A percentile compares a stretch with the other conserved stretches of the same genome.
Conservation (phyloP, 176 grass and related monocot genomes). For the Elymus sibiricus region DNA sequence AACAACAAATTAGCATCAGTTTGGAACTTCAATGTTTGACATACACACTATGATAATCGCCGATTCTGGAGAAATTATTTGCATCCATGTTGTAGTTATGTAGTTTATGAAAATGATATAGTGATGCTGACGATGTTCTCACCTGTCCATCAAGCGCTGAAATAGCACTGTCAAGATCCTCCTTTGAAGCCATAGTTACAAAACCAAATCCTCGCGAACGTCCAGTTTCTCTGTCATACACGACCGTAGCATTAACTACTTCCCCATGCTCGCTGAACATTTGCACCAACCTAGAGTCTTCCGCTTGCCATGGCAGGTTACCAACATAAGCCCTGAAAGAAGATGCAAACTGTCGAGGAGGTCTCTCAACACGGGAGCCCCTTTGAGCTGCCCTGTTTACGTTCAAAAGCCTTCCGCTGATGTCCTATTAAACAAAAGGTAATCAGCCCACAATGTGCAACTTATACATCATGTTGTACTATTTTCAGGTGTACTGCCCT, state of each 20-base stretch:
- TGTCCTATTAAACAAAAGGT: conserved; percentile 46
- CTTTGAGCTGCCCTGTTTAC: conserved; percentile 88
- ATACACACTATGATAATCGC: neutral
- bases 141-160: conserved; percentile 91
- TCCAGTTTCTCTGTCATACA: conserved; percentile 71
- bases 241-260: conserved; percentile 58
- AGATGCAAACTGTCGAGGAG: conserved; percentile 40
- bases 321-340: conserved; percentile 84
- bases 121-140: neutral
- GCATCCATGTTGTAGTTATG: neutral
- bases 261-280: conserved; percentile 78
- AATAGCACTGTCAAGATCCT: conserved; percentile 80
- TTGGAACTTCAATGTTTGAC: neutral
- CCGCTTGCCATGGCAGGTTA: conserved; percentile 87
- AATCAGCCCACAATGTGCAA: neutral
- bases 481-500: neutral
- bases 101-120: neutral
- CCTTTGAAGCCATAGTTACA: conserved; percentile 75
- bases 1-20: neutral
- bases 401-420: conserved; percentile 61
- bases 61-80: neutral
- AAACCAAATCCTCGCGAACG: conserved; percentile 97
- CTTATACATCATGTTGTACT: neutral
- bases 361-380: conserved; percentile 64
- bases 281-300: conserved; percentile 64